A percentile compares a stretch with the other conserved stretches of the same genome.
phyloP scores from a whole-genome alignment of 164 flowering plant genomes.

The Annona squamosa region DNA sequence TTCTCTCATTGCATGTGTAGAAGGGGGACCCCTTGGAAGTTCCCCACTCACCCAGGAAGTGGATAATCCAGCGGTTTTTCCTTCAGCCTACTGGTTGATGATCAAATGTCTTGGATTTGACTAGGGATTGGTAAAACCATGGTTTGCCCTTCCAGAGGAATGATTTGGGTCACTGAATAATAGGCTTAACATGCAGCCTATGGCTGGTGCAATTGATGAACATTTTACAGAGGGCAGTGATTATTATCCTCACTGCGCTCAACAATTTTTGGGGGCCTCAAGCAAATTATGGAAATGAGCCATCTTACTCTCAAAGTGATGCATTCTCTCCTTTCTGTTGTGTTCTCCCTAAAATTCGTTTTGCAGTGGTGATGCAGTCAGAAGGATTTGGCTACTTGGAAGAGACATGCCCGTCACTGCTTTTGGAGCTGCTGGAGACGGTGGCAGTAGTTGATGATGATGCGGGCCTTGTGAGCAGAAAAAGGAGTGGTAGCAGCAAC shows the following conservation, averaged over 20 bases:
- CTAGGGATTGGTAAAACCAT: not conserved
- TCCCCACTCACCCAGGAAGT: no score
- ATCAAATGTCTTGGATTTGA: no score
- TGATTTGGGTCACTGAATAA: not conserved
- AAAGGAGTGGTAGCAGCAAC: conserved; percentile 57
- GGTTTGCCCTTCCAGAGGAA: not conserved
- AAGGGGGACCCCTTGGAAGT: no score
- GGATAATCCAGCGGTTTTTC: no score
- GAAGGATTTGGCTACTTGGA: conserved; percentile 70
- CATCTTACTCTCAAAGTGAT: not conserved
- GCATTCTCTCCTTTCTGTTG: not conserved
- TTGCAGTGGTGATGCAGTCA: conserved; percentile 68
- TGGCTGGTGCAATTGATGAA: no score
- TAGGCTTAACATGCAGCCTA: no score
- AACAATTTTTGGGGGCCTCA: not conserved
- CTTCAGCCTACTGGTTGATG: no score
- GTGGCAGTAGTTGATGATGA: conserved; percentile 56
- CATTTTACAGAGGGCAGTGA: no score
- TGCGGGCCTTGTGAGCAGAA: conserved; percentile 33
- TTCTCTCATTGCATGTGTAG: no score
- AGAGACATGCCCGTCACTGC: conserved; percentile 54
- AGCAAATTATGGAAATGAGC: not conserved
- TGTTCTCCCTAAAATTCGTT: not conserved
- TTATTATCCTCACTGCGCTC: not conserved
- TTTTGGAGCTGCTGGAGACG: conserved; percentile 60